A percentile compares a stretch with the other conserved stretches of the same genome.
These are phyloP conservation scores for Penicillium sp. DNA, from an alignment of 2,329 filamentous ascomycete genomes.

Conservation along the genomic window DNA sequence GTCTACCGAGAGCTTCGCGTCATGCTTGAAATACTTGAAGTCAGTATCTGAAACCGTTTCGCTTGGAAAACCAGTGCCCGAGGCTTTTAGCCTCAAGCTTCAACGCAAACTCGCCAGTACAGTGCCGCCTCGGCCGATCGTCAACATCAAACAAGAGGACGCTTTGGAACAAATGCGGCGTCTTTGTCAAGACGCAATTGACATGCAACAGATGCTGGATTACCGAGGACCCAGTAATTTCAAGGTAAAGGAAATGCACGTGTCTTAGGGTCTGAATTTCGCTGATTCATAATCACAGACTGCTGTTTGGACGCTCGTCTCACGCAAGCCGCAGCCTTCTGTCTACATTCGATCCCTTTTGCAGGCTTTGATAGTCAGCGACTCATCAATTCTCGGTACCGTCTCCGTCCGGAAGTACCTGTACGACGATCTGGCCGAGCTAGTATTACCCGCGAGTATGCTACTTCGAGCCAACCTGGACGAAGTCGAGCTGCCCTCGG, in stretches of 20 bases:
- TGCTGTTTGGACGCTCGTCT: conserved; percentile 68
- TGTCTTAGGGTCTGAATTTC: neutral
- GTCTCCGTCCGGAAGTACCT: conserved; percentile 69
- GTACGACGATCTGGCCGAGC: conserved; percentile 71
- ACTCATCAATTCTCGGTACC: conserved; percentile 61
- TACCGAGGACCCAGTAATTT: conserved; percentile 65
- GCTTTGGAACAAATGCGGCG: conserved; percentile 64
- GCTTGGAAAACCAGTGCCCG: conserved; percentile 60
- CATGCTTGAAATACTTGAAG: conserved; percentile 43
- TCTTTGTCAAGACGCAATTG: conserved; percentile 65
- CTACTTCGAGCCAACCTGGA: conserved; percentile 71
- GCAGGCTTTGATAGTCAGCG: conserved; percentile 68
- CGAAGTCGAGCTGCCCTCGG: conserved; percentile 65
- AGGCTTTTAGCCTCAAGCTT: conserved; percentile 83
- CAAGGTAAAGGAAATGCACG: conserved; percentile 46
- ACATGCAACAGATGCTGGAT: conserved; percentile 61
- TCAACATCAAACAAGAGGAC: conserved; percentile 66
- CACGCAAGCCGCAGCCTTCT: conserved; percentile 73
- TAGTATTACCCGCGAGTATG: conserved; percentile 65
- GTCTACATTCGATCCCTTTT: conserved; percentile 77
- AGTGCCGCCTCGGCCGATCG: conserved; percentile 85
- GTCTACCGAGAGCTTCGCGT: conserved; percentile 23
- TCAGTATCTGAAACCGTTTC: conserved; percentile 54
- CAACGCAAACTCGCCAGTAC: conserved; percentile 90
- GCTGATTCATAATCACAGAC: conserved; percentile 44